Evolutionary conservation across 495 filamentous ascomycete species (phyloP), one percentile per base, ranked within the genome.

Genomic region (Chaetomium tenue): DNA sequence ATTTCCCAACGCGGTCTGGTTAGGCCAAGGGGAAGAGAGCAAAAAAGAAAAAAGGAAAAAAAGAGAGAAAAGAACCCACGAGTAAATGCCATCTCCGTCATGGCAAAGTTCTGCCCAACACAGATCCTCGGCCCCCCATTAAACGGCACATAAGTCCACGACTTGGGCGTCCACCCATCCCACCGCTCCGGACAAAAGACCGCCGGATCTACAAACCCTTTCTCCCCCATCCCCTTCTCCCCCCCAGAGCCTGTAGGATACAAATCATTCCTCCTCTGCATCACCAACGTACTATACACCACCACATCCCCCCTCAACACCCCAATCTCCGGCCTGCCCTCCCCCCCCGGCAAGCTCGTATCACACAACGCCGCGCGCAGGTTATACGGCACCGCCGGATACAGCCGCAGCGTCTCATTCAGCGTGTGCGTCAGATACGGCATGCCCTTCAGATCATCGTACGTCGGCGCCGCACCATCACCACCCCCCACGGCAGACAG

Each of bases 111-210:
- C 71, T 81, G 78, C 8, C 81, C 81, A 22, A 77, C 71, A 37
- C 78, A 87, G 25, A 82, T 81, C 9, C 82, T 70, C 30, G 83
- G 82, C 0, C 86, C 84, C n/a, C 85, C 84, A 64, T 83, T 84
- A 67, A 88, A 88, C 0, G 86, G 84, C 18, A 86, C 69, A 67
- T 84, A 87, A 42, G 77, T 75, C 89, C 88, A 91, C 5, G 81
- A 75, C 66, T 77, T 81, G 1, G 85, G 85, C 62, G 79, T 77
- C 68, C 79, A 78, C 25, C 53, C 54, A 39, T 81, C 76, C 86
- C 87, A 89, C 6, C 87, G 70, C 44, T 82, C 81, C 0, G 87
- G 87, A 0, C 74, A 70, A 69, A 82, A 89, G 20, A 79, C 63
- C 0, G 77, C 74, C 0, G 84, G 81, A 64, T 86, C 82, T 6